phyloP scores from a whole-genome alignment of 164 flowering plant genomes.

The Nymphaea thermarum region DNA sequence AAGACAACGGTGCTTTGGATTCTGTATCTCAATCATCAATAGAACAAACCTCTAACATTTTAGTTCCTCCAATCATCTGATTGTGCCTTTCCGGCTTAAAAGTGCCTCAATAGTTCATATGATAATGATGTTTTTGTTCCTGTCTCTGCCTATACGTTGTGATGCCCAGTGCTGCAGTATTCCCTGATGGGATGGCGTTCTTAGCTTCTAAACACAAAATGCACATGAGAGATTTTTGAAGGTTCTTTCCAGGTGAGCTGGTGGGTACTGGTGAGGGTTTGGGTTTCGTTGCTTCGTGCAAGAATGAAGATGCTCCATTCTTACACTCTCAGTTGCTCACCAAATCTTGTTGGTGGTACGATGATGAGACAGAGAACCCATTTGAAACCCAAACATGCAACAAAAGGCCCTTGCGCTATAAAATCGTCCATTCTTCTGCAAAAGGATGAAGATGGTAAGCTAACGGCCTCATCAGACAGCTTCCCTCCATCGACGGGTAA shows the following conservation, averaged over 20 bases:
- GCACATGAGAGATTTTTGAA: not conserved
- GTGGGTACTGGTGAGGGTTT: no score
- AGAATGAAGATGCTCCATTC: conserved; percentile 16
- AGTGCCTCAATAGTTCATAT: no score
- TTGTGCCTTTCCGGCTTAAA: no score
- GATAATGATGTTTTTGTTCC: not conserved
- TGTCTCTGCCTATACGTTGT: not conserved
- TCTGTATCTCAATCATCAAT: no score
- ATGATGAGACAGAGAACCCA: conserved; percentile 12
- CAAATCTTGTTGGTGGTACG: conserved; percentile 11
- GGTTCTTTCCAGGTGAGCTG: not conserved
- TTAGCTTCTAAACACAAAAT: not conserved
- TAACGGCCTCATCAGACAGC: conserved; percentile 11
- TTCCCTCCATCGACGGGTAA: not conserved
- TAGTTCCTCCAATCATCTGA: no score
- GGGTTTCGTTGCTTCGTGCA: conserved; percentile 12
- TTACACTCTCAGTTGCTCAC: conserved; percentile 14
- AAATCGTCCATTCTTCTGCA: conserved; percentile 19
- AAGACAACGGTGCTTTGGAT: no score
- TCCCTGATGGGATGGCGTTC: not conserved
- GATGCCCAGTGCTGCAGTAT: not conserved
- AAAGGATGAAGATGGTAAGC: conserved; percentile 18
- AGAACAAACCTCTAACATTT: no score
- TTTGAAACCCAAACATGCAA: conserved; percentile 12
- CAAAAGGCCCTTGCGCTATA: conserved; percentile 8